Conservation (phyloP, 2,329 filamentous ascomycete species). For the Fusarium stilboides region DNA sequence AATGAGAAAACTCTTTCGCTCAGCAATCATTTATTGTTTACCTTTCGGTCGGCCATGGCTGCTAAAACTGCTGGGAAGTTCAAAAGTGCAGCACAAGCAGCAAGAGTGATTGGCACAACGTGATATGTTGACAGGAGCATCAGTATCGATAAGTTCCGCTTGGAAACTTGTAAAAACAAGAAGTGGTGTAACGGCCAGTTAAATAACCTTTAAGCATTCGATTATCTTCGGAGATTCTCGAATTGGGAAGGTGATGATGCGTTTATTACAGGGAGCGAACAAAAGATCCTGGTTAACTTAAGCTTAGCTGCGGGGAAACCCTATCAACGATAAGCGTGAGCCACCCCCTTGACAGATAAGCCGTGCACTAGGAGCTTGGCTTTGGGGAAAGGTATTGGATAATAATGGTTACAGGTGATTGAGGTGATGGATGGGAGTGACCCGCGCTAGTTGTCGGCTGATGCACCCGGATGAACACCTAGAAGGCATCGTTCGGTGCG, state of each 20-base stretch:
- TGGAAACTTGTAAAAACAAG: background rate
- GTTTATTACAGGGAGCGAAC: slow-evolving; percentile 15
- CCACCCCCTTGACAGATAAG: slow-evolving; percentile 22
- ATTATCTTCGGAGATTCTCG: slow-evolving; percentile 18
- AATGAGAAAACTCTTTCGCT: too few species aligned
- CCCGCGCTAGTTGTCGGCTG: too few species aligned
- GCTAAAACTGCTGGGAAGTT: background rate
- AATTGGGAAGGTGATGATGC: slow-evolving; percentile 33
- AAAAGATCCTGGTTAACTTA: slow-evolving; percentile 24
- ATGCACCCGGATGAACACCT: too few species aligned
- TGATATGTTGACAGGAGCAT: slow-evolving; percentile 28
- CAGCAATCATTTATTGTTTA: background rate
- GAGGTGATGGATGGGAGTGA: too few species aligned
- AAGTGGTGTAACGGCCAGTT: slow-evolving; percentile 11
- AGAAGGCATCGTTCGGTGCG: too few species aligned
- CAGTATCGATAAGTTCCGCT: background rate
- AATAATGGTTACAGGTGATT: background rate
- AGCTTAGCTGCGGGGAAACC: slow-evolving; percentile 13
- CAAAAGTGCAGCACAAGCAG: slow-evolving; percentile 15
- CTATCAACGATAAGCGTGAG: slow-evolving; percentile 11
- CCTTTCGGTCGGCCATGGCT: slow-evolving; percentile 26
- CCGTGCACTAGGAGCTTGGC: background rate
- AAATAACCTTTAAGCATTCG: slow-evolving; percentile 17
- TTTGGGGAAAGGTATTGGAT: background rate
- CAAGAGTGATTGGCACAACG: slow-evolving; percentile 13